Base-by-base conservation (phyloP, 1,284 basidiomycete genomes). In the Heterobasidion parviporum region DNA sequence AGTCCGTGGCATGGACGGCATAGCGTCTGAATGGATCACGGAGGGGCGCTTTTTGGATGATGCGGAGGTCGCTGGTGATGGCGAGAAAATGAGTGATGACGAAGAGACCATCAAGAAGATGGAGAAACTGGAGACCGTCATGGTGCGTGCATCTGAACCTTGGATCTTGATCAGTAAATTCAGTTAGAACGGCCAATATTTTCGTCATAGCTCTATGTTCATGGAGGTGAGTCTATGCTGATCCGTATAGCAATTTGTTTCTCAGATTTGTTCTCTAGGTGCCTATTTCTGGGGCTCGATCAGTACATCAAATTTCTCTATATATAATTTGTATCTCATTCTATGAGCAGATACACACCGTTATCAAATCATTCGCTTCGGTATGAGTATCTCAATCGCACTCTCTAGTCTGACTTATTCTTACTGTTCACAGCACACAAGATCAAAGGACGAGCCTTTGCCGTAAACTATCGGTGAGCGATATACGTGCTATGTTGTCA, bases 1-100 rank as follows among this genome's bases (percentile, higher is more conserved):
- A 67, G 81, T 90, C n/a, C 74, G 82, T 45, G 81, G 82, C 15
- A 64, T 84, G 38, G 78, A 81, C 56, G 85, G 85, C 18, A 66
- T 89, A 1, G 87, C 91, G 57, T 84, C 74, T 4, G 91, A 94
- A 68, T 93, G 91, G 91, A 85, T 94, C 53, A 85, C 85, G 1
- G 75, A 82, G 63, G 76, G 75, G 60, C 73, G 78, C 46, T 76
- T 75, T 58, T 63, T 82, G 12, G 65, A 64, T 34, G 64, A 72
- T 15, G 61, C 57, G 0, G 55, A 61, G 2, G 59, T 57, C 18
- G 50, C 61, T 58, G 44, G 57, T 12, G 67, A 67, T 12, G 46
- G 46, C 8, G 55, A 76, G 6, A 69, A 67, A 7, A 65, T 67
- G 4, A 64, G 65, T 9, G 77, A 83, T 47, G 67, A 70, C 53